These are phyloP conservation scores for Conringia planisiliqua DNA, from an alignment of 345 rosid species.

Conservation along the genomic window DNA sequence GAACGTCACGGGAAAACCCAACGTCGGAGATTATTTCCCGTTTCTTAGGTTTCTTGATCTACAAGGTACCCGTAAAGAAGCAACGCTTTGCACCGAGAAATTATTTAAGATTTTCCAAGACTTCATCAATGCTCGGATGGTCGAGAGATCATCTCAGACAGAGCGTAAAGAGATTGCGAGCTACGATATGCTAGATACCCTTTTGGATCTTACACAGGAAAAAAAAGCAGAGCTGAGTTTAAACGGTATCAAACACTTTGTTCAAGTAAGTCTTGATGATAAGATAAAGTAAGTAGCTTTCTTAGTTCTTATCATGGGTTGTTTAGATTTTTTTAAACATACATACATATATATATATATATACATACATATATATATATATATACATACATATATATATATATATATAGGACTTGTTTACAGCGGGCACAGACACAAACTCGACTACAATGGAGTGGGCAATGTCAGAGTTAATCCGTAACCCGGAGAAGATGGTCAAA, in stretches of 20 bases:
- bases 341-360: too few species aligned
- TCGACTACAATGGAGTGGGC: conserved; percentile 38
- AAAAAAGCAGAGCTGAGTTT: conserved; percentile 14
- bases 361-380: too few species aligned
- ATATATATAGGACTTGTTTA: conserved; percentile 32
- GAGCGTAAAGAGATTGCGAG: conserved; percentile 14
- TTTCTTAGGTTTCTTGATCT: conserved; percentile 41
- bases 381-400: too few species aligned
- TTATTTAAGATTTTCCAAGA: conserved; percentile 26
- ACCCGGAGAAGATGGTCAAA: conserved; percentile 20
- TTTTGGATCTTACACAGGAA: conserved; percentile 31
- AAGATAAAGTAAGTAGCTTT: neutral
- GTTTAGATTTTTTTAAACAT: neutral
- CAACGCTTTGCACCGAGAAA: neutral
- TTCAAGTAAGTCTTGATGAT: conserved; percentile 32
- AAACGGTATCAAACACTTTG: conserved; percentile 26
- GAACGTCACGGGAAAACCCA: conserved; percentile 44
- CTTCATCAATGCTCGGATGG: conserved; percentile 27
- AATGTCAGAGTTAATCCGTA: conserved; percentile 27
- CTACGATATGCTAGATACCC: conserved; percentile 38
- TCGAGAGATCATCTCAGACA: conserved; percentile 1
- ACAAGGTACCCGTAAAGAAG: conserved; percentile 35
- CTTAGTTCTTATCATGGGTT: neutral
- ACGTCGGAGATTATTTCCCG: conserved; percentile 42
- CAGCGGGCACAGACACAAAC: conserved; percentile 46